Base-by-base conservation (phyloP, 169 alveolate species). In the Ichthyophthirius multifiliis region DNA sequence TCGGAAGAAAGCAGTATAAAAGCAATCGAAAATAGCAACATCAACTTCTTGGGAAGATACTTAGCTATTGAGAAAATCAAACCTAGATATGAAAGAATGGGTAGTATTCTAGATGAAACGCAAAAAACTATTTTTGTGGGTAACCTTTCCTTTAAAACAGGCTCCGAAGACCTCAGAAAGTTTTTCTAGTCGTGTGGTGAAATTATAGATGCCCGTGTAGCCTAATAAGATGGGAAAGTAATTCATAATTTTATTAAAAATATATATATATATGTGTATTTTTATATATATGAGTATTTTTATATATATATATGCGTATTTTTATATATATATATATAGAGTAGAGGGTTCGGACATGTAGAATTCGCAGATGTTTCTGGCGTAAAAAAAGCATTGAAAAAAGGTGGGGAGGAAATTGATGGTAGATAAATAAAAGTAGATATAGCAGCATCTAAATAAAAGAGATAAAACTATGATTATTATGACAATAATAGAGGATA, bases 141-240 rank as follows among this genome's bases (percentile, higher is more conserved):
- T 35, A 88, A 88, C 81, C 44, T 88, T 30, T 80, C 89, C 79
- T 88, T 81, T 64, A 71, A 82, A 80, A 74, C 87, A 32, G 82
- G 27, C 46, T 87, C 81, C 31, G 86, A 82, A 35, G 78, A 67
- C 32, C 55, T 88, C 16, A 80, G 83, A 65, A 79, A 74, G 43
- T 80, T 88, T 55, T 88, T 88, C 43, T 67, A 65, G 55, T 85
- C 76, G 39, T 88, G 93, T 76, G 93, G 93, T 23, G 55, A 84
- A 44, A 75, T 88, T 74, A 47, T 55, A 20, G 93, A 84, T 63
- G 84, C 86, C 15, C 63, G 90, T 67, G 77, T 88, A 4, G 93
- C 90, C 4, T 83, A 82, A 79, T 85, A 80, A 34, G 88, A 84
- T 37, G 93, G 93, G 75, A 88, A 82, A 74, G 84, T 84, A 80